Evolutionary conservation across 768 basidiomycete genomes (phyloP).

Genomic region (Dacryopinax spathularia): DNA sequence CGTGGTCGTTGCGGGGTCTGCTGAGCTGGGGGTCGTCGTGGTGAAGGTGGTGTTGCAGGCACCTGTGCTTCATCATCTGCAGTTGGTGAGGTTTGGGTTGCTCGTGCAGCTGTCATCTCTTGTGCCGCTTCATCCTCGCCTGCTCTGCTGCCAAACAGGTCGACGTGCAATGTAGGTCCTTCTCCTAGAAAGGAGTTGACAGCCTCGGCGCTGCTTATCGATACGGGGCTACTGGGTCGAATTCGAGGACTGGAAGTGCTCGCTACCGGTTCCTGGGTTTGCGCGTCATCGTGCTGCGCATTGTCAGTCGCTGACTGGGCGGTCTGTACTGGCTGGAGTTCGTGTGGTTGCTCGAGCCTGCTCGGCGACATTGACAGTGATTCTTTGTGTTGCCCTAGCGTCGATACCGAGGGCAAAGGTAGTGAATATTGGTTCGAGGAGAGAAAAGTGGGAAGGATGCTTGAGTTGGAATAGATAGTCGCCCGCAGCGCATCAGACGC

Average conservation of each 20-base stretch:
- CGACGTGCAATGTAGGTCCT: not conserved
- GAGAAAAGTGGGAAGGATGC: not conserved
- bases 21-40: not conserved
- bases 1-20: not conserved
- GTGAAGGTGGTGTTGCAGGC: not conserved
- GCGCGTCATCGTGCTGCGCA: not conserved
- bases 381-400: not conserved
- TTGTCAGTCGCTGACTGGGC: not conserved
- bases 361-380: not conserved
- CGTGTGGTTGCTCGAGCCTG: not conserved
- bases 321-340: not conserved
- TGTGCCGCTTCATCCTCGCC: too few relatives aligned
- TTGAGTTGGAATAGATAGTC: too few relatives aligned
- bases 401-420: too few relatives aligned
- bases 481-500: too few relatives aligned
- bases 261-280: not conserved
- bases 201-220: not conserved
- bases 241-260: not conserved
- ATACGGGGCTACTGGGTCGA: not conserved
- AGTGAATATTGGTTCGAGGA: too few relatives aligned
- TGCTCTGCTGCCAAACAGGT: not conserved
- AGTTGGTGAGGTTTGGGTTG: not conserved
- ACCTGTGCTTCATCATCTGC: not conserved
- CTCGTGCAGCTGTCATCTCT: not conserved
- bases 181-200: not conserved